Conservation (phyloP, 2,329 filamentous ascomycete species). For the Dactylellina parvicollis region DNA sequence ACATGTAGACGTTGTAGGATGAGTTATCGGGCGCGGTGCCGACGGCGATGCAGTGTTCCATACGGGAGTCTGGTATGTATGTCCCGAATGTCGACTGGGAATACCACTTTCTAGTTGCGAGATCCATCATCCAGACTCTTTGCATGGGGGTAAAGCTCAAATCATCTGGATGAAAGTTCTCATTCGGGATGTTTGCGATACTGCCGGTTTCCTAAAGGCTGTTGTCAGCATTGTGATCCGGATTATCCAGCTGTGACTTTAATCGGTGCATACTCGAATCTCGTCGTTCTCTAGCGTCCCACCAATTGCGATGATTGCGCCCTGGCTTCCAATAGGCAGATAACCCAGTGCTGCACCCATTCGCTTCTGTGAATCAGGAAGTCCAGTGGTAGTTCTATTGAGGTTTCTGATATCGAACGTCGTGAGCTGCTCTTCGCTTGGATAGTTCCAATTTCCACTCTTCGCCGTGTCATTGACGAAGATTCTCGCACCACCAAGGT, state of each 20-base stretch:
- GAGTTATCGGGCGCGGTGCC: slow-evolving; percentile 63
- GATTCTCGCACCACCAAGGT: slow-evolving; percentile 49
- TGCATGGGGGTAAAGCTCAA: slow-evolving; percentile 49
- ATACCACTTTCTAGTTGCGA: slow-evolving; percentile 64
- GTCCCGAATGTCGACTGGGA: slow-evolving; percentile 58
- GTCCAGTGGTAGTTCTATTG: slow-evolving; percentile 32
- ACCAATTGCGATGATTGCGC: slow-evolving; percentile 40
- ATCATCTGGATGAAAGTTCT: slow-evolving; percentile 29
- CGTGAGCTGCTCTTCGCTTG: slow-evolving; percentile 46
- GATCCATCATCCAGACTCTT: slow-evolving; percentile 53
- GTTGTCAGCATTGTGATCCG: background rate
- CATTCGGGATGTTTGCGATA: slow-evolving; percentile 13
- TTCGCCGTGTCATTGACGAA: slow-evolving; percentile 43
- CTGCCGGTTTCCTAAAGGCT: slow-evolving; percentile 21
- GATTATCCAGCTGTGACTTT: background rate
- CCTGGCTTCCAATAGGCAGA: slow-evolving; percentile 41
- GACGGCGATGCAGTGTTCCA: slow-evolving; percentile 63
- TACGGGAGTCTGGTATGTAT: slow-evolving; percentile 62
- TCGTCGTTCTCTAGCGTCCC: slow-evolving; percentile 46
- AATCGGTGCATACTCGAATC: slow-evolving; percentile 20
- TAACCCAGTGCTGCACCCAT: slow-evolving; percentile 39
- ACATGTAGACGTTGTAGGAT: slow-evolving; percentile 66
- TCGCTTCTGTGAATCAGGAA: slow-evolving; percentile 45
- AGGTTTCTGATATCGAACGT: slow-evolving; percentile 38
- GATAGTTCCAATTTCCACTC: slow-evolving; percentile 41